phyloP scores from a whole-genome alignment of 1,284 basidiomycete species.

The Hemileia vastatrix region DNA sequence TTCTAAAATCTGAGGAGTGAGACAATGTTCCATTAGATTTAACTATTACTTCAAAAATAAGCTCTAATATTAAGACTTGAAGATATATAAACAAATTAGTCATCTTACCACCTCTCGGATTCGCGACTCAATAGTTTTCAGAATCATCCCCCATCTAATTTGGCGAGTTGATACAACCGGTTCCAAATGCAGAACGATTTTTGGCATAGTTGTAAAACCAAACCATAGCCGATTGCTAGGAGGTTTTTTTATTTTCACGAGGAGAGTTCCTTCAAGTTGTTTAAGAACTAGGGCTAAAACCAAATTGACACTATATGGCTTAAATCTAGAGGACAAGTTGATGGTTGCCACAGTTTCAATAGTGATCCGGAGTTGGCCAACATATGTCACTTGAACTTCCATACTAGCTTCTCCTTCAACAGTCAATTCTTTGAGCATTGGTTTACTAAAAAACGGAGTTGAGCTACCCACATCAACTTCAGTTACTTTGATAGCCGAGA shows the following conservation, averaged over 20 bases:
- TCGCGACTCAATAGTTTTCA: slow-evolving; percentile 76
- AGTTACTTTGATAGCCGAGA: slow-evolving; percentile 73
- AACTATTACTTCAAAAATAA: background rate
- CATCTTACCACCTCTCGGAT: slow-evolving; percentile 73
- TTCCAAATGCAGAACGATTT: slow-evolving; percentile 77
- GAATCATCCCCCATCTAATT: slow-evolving; percentile 84
- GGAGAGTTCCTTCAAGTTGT: slow-evolving; percentile 78
- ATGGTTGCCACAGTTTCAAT: slow-evolving; percentile 80
- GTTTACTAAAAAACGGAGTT: slow-evolving; percentile 62
- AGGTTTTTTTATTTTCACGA: slow-evolving; percentile 85
- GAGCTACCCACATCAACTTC: slow-evolving; percentile 80
- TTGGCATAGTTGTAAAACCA: slow-evolving; percentile 84
- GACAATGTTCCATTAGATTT: background rate
- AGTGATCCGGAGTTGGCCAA: slow-evolving; percentile 77
- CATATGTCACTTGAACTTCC: slow-evolving; percentile 74
- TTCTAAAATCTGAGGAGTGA: slow-evolving; percentile 61
- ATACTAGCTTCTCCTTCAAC: slow-evolving; percentile 82
- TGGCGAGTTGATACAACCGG: slow-evolving; percentile 84
- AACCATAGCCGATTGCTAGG: slow-evolving; percentile 96
- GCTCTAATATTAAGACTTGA: background rate
- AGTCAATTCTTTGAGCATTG: slow-evolving; percentile 92
- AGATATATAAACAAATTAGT: background rate
- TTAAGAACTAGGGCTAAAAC: slow-evolving; percentile 74
- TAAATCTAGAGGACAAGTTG: slow-evolving; percentile 57
- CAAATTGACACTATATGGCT: slow-evolving; percentile 60